Percentiles rank a stretch among this genome's conserved stretches.
phyloP scores from a whole-genome alignment of 169 alveolate species.

The Theileria equi region DNA sequence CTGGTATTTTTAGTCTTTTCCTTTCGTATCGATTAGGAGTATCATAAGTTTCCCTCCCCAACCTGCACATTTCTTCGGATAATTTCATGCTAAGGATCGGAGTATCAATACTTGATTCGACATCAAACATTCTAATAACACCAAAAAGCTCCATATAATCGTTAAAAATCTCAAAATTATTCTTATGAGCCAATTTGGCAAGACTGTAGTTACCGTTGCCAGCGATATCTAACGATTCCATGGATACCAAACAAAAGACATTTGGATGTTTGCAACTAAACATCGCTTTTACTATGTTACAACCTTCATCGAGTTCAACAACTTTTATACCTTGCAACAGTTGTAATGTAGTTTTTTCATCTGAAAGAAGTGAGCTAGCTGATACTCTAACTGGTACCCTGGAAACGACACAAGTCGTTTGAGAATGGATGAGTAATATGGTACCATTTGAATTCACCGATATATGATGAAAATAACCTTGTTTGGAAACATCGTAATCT shows the following conservation, averaged over 20 bases:
- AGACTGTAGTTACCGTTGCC: neutral
- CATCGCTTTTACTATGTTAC: conserved; percentile 6
- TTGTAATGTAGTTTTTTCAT: conserved; percentile 7
- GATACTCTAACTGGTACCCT: conserved; percentile 40
- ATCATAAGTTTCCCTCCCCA: conserved; percentile 13
- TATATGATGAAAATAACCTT: conserved; percentile 44
- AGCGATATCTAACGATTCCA: neutral
- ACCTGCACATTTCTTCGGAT: conserved; percentile 40
- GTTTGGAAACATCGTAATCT: conserved; percentile 24
- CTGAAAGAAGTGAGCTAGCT: conserved; percentile 24
- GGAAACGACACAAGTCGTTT: conserved; percentile 15
- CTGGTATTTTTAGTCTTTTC: conserved; percentile 12
- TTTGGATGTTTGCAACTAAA: neutral
- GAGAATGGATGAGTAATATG: conserved; percentile 18
- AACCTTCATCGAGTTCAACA: neutral
- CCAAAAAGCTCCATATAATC: neutral
- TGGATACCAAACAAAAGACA: conserved; percentile 4
- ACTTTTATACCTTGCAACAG: conserved; percentile 14
- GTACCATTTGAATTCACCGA: conserved; percentile 43
- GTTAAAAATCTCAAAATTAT: neutral
- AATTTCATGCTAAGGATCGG: conserved; percentile 15
- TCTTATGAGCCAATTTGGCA: neutral
- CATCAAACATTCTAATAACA: conserved; percentile 37
- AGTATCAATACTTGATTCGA: conserved; percentile 40
- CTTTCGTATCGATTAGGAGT: neutral